phyloP scores from a whole-genome alignment of 257 asterid genomes.

The Henckelia pumila region DNA sequence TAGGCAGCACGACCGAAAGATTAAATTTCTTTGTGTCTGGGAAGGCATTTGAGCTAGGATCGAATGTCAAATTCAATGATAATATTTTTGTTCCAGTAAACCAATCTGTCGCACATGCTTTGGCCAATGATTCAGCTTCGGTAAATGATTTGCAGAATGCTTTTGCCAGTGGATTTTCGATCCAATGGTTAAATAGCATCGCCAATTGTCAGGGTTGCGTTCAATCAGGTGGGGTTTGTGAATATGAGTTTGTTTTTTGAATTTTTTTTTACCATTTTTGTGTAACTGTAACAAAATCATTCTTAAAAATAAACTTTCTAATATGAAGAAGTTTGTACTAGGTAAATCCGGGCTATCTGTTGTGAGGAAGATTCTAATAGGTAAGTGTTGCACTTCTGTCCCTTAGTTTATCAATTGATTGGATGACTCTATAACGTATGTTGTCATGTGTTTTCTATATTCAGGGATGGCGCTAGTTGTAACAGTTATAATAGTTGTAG shows the following conservation, averaged over 20 bases:
- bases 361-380: background rate
- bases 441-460: conserved; percentile 9
- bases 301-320: conserved; percentile 17
- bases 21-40: background rate
- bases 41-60: background rate
- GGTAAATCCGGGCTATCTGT: conserved; percentile 18
- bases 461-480: conserved; percentile 32
- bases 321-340: conserved; percentile 18
- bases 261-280: no score
- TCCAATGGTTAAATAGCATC: conserved; percentile 28
- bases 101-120: background rate
- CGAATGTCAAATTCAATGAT: background rate
- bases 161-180: conserved; percentile 28
- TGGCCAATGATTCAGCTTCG: background rate
- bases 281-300: no score
- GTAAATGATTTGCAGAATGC: background rate
- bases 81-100: conserved; percentile 9
- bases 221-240: conserved; percentile 30
- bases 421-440: background rate
- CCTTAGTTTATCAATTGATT: no score
- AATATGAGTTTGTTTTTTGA: no score
- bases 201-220: background rate
- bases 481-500: conserved; percentile 10
- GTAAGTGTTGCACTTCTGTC: background rate
- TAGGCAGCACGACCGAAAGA: background rate